Evolutionary conservation across 2,329 filamentous ascomycete species (phyloP).

Genomic region (Annulohypoxylon truncatum): DNA sequence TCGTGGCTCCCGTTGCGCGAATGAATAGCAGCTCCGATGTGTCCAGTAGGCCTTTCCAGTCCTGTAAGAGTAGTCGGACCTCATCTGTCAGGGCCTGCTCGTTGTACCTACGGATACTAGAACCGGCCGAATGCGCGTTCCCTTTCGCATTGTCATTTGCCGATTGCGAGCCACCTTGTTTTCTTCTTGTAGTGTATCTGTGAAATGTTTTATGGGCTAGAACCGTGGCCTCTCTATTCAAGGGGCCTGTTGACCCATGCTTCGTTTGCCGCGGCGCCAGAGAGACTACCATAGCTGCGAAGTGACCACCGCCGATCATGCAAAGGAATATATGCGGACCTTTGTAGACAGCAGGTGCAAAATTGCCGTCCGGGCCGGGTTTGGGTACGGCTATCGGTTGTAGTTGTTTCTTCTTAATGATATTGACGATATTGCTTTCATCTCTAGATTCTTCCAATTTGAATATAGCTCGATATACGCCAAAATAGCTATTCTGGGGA

Average conservation of each 20-base stretch:
- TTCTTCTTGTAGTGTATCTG: constrained; percentile 93
- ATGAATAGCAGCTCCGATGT: constrained; percentile 88
- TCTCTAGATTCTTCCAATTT: constrained; percentile 76
- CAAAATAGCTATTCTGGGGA: constrained; percentile 82
- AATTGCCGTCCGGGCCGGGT: constrained; percentile 67
- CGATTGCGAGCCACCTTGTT: constrained; percentile 95
- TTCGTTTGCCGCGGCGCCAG: constrained; percentile 83
- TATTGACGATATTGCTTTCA: constrained; percentile 70
- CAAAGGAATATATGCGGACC: constrained; percentile 93
- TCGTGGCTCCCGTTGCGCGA: constrained; percentile 87
- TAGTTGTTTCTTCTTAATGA: constrained; percentile 81
- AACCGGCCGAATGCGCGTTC: constrained; percentile 91
- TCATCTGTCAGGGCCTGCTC: constrained; percentile 92
- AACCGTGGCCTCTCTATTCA: constrained; percentile 87
- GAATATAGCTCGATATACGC: constrained; percentile 86
- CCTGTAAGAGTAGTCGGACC: constrained; percentile 80
- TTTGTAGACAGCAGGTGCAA: constrained; percentile 67
- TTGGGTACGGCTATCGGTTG: constrained; percentile 67
- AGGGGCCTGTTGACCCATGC: constrained; percentile 70
- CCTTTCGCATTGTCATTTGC: constrained; percentile 96
- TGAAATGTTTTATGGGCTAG: constrained; percentile 98
- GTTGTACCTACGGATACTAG: constrained; percentile 90
- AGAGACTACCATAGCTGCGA: constrained; percentile 95
- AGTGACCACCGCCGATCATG: constrained; percentile 98
- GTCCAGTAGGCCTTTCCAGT: constrained; percentile 90